Base-by-base conservation (phyloP, 306 rosid genomes). In the Delonix regia region DNA sequence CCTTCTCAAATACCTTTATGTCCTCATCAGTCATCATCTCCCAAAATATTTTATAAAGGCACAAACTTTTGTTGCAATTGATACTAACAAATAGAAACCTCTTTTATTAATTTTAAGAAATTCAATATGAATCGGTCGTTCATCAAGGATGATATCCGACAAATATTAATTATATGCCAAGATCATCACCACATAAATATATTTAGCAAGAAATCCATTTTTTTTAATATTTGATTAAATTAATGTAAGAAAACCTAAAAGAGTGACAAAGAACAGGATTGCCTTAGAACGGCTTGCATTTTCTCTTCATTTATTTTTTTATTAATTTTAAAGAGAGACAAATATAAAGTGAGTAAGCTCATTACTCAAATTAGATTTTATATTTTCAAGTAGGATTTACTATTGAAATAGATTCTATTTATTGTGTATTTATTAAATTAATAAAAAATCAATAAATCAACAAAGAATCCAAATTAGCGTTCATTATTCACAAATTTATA, bases 11-110 rank as follows among this genome's bases (percentile, higher is more conserved):
- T 34, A 65, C 67, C 96, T 94, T 94, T 89, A 90, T 94, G 96
- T 90, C 94, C 83, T 88, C 85, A 81, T 92, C 96, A 84, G 48
- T 85, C 90, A 87, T 87, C 85, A 89, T 90, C 91, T 80, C 59
- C 19, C 28, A 65, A 62, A 80, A 75, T 27, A 38, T 63, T 75
- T 78, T 63, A 51, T 65, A 64, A 68, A 11, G 30, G 61, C 93
- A 90, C 78, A 82, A 62, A 85, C 78, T 85, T 86, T 90, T 88
- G 90, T 90, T 82, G 78, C 77, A 69, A 80, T 73, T 82, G 89
- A 90, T 85, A 57, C 80, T 74, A 78, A 84, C 89, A 90, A 89
- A 71, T 28, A 30, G 36, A 49, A 62, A 42, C 39, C 7, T 73
- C 69, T 71, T 19, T 56, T 69, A 28, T 13, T 71, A 8, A 42